Evolutionary conservation across 345 rosid genomes (phyloP), one percentile per base, ranked within the genome.

Genomic region (Pugionium cornutum): DNA sequence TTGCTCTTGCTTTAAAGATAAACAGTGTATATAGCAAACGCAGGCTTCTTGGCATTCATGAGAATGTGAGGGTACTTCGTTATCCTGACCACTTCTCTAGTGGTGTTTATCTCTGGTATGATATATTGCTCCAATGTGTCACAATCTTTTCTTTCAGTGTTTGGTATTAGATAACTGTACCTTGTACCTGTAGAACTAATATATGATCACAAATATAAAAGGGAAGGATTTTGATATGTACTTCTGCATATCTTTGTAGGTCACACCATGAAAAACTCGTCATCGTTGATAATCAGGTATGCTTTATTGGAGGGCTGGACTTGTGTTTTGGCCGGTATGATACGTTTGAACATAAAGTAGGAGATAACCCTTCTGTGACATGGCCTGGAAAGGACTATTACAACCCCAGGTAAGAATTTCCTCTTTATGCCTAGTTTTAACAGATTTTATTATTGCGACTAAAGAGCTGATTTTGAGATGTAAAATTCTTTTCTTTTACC

Each of bases 311-410:
- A 74, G 99, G 97, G 53, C 76, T 95, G 58, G 99, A 94, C 77
- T 82, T 94, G 78, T 94, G 99, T 72, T 94, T 94, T 80, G 99
- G 99, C 64, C 99, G 99, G 44, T 91, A 85, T 77, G 97, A 95
- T 80, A 81, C 95, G 36, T 66, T 56, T 74, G 92, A 91, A 74
- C 99, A 94, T 79, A 84, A 56, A 73, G 85, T 95, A 50, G 91
- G 91, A 40, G 99, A 95, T 81, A 70, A 66, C 69, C 94, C 99
- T 73, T 81, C 99, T 45, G 59, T 49, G 57, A 43, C 76, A 54
- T 95, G 97, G 99, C 96, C 97, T 54, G 99, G 99, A 78, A 95
- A 95, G 79, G 99, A 95, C 84, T 95, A 88, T 77, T 95, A 95
- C 75, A 95, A 95, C 68, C 96, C 99, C 34, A 89, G 99, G 99